Evolutionary conservation across 257 asterid species (phyloP), one percentile per base, ranked within the genome.

Genomic region (Voacanga thouarsii): DNA sequence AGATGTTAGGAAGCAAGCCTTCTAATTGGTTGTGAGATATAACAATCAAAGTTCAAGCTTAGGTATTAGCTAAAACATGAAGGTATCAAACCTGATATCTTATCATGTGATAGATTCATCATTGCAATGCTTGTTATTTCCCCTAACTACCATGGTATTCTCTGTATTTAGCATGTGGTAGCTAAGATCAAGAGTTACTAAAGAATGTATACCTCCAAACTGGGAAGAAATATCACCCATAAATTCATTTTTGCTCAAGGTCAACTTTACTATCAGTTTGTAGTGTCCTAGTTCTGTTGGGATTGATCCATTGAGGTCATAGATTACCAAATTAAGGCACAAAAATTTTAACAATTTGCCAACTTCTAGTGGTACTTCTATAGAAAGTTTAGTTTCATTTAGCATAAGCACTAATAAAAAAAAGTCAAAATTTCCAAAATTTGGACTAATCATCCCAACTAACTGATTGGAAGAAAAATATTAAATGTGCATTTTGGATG

Each of bases 1-100:
- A n/a, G 49, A 16, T 79, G 59, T 75, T 50, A 1, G 87, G 90
- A n/a, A 85, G 78, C 26, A 86, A 82, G 33, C 90, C 87, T 19
- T 75, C 85, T 30, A 87, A 73, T 79, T 81, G 85, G 78, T 87
- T 87, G 80, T 71, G 63, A 18, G 87, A 87, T 59, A 87, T 45
- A 66, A 85, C 76, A 18, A 85, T 66, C 6, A 65, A 79, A n/a
- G n/a, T 28, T 43, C 71, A 87, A 81, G 64, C 86, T 81, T 23
- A 74, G 3, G 53, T 82, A 63, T n/a, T 73, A 75, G 23, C 57
- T 55, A 78, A 82, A 80, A 28, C 81, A 72, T 30, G 81, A 56
- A 0, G 90, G 90, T 12, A 87, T 76, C 26, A 79, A 69, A 28
- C 91, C 89, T 24, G 83, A 78, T 51, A 88, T 14, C 59, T 82